Evolutionary conservation across 2,329 filamentous ascomycete species (phyloP).

Genomic region (Lecanosticta acicola): DNA sequence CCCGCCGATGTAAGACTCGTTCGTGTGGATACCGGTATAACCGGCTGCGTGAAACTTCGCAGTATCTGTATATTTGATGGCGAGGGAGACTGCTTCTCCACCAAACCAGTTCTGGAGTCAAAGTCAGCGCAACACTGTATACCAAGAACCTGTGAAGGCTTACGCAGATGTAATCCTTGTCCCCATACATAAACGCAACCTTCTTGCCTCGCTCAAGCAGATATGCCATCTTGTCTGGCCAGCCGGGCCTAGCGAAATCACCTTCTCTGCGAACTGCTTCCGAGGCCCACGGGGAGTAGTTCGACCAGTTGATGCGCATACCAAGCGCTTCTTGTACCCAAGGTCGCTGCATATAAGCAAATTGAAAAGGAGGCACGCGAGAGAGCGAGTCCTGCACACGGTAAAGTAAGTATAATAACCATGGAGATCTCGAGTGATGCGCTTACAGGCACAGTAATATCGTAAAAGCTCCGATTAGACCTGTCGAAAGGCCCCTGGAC

Average conservation of each 20-base stretch:
- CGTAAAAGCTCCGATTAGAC: slow-evolving; percentile 37
- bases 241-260: slow-evolving; percentile 45
- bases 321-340: slow-evolving; percentile 54
- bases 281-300: slow-evolving; percentile 33
- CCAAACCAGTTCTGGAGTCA: slow-evolving; percentile 47
- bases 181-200: slow-evolving; percentile 52
- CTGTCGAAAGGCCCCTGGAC: background rate
- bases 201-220: slow-evolving; percentile 53
- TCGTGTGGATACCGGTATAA: slow-evolving; percentile 33
- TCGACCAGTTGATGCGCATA: slow-evolving; percentile 52
- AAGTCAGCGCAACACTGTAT: background rate
- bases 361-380: slow-evolving; percentile 44
- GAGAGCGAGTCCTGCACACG: background rate
- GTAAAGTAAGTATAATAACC: too few species aligned
- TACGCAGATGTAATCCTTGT: slow-evolving; percentile 47
- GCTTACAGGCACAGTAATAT: slow-evolving; percentile 36
- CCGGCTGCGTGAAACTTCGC: slow-evolving; percentile 44
- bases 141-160: background rate
- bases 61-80: slow-evolving; percentile 40
- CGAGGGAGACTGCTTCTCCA: slow-evolving; percentile 48
- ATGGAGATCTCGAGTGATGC: background rate
- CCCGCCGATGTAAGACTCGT: slow-evolving; percentile 20
- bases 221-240: slow-evolving; percentile 46
- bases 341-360: slow-evolving; percentile 50
- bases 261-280: slow-evolving; percentile 41